Conservation (phyloP, 2,329 filamentous ascomycete genomes). For the Sporothrix pseudoabietina region DNA sequence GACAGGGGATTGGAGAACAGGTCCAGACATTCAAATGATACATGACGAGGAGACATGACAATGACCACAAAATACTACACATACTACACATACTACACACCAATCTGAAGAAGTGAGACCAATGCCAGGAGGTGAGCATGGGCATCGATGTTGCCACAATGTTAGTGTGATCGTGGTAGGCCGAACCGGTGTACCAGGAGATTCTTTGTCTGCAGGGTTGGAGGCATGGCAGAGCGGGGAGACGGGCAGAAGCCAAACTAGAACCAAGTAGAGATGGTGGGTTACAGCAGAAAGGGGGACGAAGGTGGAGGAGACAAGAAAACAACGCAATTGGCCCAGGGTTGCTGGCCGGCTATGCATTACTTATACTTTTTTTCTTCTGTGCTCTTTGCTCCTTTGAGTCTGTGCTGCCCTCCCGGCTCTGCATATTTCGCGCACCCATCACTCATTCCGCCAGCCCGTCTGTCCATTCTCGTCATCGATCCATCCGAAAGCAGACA, state of each 20-base stretch:
- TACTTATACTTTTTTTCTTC: background rate
- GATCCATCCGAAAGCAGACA: background rate
- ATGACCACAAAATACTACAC: background rate
- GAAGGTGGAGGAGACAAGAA: background rate
- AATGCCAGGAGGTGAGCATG: background rate
- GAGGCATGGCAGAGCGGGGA: constrained; percentile 11
- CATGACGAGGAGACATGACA: constrained; percentile 12
- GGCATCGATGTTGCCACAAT: background rate
- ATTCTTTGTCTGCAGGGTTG: background rate
- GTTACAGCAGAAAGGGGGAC: background rate
- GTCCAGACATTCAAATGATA: background rate
- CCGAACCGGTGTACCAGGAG: background rate
- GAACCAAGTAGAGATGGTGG: background rate
- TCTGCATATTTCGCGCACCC: constrained; percentile 6
- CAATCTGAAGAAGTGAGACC: background rate
- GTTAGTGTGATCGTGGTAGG: background rate
- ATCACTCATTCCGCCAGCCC: background rate
- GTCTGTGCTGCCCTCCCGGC: background rate
- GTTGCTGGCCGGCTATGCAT: background rate
- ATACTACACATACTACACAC: background rate
- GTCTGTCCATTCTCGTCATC: background rate
- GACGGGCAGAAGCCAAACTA: constrained; percentile 15
- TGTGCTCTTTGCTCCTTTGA: background rate
- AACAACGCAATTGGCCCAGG: constrained; percentile 7
- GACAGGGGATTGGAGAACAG: background rate